Evolutionary conservation across 805 yeast species (phyloP).

Genomic region (Nematodospora valgi): DNA sequence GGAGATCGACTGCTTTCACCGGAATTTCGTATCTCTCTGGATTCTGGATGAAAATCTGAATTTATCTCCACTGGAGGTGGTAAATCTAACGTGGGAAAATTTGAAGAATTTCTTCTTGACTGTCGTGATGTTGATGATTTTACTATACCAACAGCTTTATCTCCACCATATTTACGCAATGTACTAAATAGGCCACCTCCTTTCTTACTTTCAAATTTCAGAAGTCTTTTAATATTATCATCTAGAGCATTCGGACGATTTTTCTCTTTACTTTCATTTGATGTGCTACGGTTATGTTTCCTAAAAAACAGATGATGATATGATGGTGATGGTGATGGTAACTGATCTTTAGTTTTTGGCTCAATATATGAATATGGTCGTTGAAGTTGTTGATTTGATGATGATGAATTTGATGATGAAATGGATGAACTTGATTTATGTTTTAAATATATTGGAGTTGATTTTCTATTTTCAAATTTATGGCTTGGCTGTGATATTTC

Average conservation of each 20-base stretch:
- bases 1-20: conserved; percentile 1
- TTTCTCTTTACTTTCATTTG: conserved; percentile 11
- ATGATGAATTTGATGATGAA: conserved; percentile 10
- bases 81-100: conserved; percentile 2
- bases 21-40: neutral
- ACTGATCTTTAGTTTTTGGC: conserved; percentile 22
- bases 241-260: too few relatives aligned
- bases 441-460: conserved; percentile 24
- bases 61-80: conserved; percentile 5
- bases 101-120: conserved; percentile 1
- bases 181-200: conserved; percentile 39
- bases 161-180: conserved; percentile 34
- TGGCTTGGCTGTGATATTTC: neutral
- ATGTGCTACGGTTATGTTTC: conserved; percentile 58
- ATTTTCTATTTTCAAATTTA: conserved; percentile 26
- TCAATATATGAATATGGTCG: conserved; percentile 40
- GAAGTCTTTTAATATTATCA: too few relatives aligned
- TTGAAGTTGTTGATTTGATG: conserved; percentile 16
- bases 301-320: conserved; percentile 49
- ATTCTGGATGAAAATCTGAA: conserved; percentile 1
- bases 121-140: conserved; percentile 3
- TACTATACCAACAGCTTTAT: conserved; percentile 3
- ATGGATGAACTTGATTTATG: conserved; percentile 17
- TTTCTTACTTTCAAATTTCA: conserved; percentile 3
- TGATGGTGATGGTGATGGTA: conserved; percentile 14